Conservation (phyloP, 1,284 basidiomycete species). For the Phylloboletellus chloephorus region DNA sequence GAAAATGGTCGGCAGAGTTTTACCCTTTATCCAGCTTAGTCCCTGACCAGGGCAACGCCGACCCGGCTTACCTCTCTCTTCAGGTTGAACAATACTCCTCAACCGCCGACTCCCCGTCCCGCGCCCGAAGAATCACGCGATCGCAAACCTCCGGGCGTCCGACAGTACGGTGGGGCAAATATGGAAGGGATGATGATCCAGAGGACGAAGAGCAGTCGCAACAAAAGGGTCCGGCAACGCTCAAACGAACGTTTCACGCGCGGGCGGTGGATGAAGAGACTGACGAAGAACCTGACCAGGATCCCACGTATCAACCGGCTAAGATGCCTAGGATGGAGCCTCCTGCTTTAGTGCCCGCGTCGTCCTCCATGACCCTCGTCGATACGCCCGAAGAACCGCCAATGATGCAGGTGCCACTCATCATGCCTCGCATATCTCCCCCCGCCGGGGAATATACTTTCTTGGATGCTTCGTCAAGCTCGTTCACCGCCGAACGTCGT, state of each 20-base stretch:
- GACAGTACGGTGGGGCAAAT: constrained; percentile 33
- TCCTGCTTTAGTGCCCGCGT: constrained; percentile 22
- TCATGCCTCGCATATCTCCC: constrained; percentile 21
- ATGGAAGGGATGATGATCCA: constrained; percentile 28
- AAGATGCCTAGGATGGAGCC: constrained; percentile 29
- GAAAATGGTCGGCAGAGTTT: constrained; percentile 31
- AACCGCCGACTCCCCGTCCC: constrained; percentile 25
- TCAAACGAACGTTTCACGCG: constrained; percentile 33
- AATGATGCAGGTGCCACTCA: constrained; percentile 8
- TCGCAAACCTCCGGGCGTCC: constrained; percentile 33
- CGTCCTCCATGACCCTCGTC: constrained; percentile 30
- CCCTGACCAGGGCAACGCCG: constrained; percentile 29
- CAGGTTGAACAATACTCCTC: constrained; percentile 22
- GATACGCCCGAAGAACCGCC: constrained; percentile 20
- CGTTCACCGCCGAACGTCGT: constrained; percentile 32
- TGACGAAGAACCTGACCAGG: constrained; percentile 26
- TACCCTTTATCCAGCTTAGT: constrained; percentile 30
- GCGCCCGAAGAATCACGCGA: constrained; percentile 28
- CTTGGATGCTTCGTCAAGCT: constrained; percentile 33
- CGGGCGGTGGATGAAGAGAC: constrained; percentile 34
- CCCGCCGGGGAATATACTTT: constrained; percentile 33
- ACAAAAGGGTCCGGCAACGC: constrained; percentile 19
- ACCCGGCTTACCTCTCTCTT: constrained; percentile 22
- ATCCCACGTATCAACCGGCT: constrained; percentile 15
- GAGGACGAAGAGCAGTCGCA: constrained; percentile 23